Base-by-base conservation (phyloP, 345 rosid genomes). In the Salix exigua region DNA sequence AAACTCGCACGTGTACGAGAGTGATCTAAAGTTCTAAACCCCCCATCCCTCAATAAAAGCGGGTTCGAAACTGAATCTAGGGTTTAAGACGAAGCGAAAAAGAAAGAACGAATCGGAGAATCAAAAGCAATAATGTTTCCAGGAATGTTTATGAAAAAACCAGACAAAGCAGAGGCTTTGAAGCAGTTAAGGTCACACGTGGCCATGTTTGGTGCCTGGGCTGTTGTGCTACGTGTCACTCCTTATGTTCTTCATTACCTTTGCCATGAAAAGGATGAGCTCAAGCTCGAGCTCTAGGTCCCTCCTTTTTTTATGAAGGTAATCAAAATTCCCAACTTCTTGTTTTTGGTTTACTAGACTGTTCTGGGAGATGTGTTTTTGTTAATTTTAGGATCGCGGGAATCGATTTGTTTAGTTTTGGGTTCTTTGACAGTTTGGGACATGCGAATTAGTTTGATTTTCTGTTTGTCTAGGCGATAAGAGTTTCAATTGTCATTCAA, bases 161-260 rank as follows among this genome's bases (percentile, higher is more conserved):
- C 97, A 33, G 95, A 91, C 86, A 92, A 92, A 87, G 91, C 84
- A 50, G 91, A 63, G 81, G 98, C 96, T 67, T 83, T 92, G 88
- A 94, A 89, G 88, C 88, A 94, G 92, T 84, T 92, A 8, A 84
- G 80, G 79, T 17, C 76, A 1, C 95, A 94, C 48, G 89, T 55
- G 8, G 86, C 86, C 26, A 75, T 91, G 82, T 94, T 94, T 82
- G 88, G 88, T 17, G 81, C 73, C 42, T 92, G 91, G 94, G 89
- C 83, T 68, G 89, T 85, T 7, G 87, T 78, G 58, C 40, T 91
- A 69, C 97, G 97, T 0, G 83, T 83, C 75, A 79, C 89, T 70
- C 98, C 97, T 25, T 94, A 84, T 86, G 37, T 90, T 73, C 96
- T 92, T 77, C 88, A 89, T 53, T 91, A 80, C 79, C 87, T 94